Percentiles rank a stretch among this genome's conserved stretches.
These are phyloP conservation scores for Clavariopsis aquatica DNA, from an alignment of 495 filamentous ascomycete species.

Conservation along the genomic window DNA sequence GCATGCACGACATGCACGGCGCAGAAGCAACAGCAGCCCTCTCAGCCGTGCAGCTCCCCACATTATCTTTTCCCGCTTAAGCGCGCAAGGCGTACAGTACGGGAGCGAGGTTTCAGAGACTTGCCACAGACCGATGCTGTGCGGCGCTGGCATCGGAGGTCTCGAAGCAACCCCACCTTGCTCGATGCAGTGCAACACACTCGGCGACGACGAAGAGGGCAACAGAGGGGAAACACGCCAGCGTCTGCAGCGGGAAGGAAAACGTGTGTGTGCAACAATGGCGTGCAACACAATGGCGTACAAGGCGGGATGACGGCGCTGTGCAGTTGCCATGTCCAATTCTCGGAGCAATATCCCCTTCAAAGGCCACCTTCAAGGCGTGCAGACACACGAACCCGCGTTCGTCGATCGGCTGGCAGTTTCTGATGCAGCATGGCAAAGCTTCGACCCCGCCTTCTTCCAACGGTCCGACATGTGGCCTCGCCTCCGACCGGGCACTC, in stretches of 20 bases:
- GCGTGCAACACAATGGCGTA: neutral
- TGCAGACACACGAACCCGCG: neutral
- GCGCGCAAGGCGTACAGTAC: constrained; percentile 11
- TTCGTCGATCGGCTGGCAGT: constrained; percentile 8
- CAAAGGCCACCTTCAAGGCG: neutral
- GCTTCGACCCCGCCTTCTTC: neutral
- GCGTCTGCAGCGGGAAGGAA: constrained; percentile 20
- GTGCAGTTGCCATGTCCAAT: neutral
- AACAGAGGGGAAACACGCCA: neutral
- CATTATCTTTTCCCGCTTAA: constrained; percentile 13
- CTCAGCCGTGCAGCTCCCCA: neutral
- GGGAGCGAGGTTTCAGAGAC: neutral
- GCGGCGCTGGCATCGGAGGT: neutral
- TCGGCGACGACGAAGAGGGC: too few species aligned
- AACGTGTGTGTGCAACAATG: neutral
- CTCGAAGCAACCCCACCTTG: too few species aligned
- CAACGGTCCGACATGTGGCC: neutral
- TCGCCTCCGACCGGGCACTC: neutral
- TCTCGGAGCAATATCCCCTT: neutral
- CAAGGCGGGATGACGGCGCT: neutral
- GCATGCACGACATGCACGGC: neutral
- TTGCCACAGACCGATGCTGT: neutral
- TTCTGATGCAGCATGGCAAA: neutral
- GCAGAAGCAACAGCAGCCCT: neutral
- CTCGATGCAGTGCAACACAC: too few species aligned